Conservation (phyloP, 805 yeast genomes). For the Jamesozyma lodderae region DNA sequence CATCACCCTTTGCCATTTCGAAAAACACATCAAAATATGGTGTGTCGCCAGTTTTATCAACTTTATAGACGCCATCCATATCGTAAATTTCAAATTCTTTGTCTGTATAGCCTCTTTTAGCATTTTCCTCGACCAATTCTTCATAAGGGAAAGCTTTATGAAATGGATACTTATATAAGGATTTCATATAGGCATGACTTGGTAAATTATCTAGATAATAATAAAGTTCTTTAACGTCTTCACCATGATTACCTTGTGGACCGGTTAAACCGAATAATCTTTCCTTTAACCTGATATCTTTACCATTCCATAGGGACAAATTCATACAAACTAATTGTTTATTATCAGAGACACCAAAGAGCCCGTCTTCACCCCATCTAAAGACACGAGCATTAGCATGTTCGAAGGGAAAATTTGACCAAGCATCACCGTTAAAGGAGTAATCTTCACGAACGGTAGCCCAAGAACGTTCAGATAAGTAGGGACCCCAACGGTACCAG, state of each 20-base stretch:
- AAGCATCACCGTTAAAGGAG: conserved; percentile 78
- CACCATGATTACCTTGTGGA: conserved; percentile 93
- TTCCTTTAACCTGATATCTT: conserved; percentile 78
- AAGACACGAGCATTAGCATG: conserved; percentile 72
- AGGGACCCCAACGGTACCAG: conserved; percentile 91
- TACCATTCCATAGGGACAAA: conserved; percentile 85
- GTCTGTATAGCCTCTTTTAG: conserved; percentile 55
- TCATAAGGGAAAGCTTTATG: conserved; percentile 68
- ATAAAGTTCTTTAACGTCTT: conserved; percentile 81
- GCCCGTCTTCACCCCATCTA: conserved; percentile 95
- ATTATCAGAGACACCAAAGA: conserved; percentile 82
- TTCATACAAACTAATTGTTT: conserved; percentile 68
- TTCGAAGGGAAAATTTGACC: conserved; percentile 84
- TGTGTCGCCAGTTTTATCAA: conserved; percentile 42
- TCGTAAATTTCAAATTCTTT: conserved; percentile 75
- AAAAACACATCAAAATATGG: conserved; percentile 80
- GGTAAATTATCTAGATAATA: conserved; percentile 89
- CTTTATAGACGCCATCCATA: conserved; percentile 56
- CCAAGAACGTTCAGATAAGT: conserved; percentile 84
- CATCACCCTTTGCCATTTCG: conserved; percentile 82
- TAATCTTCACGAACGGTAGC: conserved; percentile 82
- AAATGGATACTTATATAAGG: conserved; percentile 85
- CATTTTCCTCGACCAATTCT: conserved; percentile 60
- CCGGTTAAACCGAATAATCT: conserved; percentile 83
- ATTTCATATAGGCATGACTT: conserved; percentile 86